phyloP scores from a whole-genome alignment of 2,329 filamentous ascomycete species.

The Huntiella savannae region DNA sequence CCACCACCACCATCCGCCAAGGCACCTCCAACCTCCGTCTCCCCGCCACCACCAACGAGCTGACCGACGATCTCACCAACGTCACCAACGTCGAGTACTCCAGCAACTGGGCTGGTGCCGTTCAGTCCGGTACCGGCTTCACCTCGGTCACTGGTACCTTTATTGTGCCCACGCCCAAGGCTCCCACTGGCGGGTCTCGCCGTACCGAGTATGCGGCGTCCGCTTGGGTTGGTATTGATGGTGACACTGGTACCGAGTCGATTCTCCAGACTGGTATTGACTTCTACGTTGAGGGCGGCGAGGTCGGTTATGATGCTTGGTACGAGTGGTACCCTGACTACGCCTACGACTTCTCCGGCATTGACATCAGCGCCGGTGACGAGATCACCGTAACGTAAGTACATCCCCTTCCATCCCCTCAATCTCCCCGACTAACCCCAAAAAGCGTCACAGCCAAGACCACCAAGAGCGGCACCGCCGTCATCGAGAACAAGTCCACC shows the following conservation, averaged over 20 bases:
- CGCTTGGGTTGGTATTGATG: constrained; percentile 30
- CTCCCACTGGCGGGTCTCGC: background rate
- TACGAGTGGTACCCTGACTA: constrained; percentile 28
- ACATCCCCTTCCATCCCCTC: background rate
- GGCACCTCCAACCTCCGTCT: constrained; percentile 5
- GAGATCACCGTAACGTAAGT: constrained; percentile 16
- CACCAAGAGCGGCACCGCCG: constrained; percentile 15
- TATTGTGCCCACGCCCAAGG: constrained; percentile 13
- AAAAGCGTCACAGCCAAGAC: constrained; percentile 13
- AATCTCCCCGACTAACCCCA: background rate
- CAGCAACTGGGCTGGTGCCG: constrained; percentile 17
- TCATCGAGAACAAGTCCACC: constrained; percentile 28
- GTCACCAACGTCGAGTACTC: constrained; percentile 13
- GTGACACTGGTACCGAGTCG: constrained; percentile 22
- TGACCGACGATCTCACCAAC: background rate
- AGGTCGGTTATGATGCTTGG: constrained; percentile 23
- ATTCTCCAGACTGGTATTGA: constrained; percentile 26
- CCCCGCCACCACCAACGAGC: background rate
- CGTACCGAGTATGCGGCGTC: constrained; percentile 15
- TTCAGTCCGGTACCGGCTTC: constrained; percentile 15
- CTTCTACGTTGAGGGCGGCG: constrained; percentile 17
- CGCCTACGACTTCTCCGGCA: constrained; percentile 21
- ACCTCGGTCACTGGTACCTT: constrained; percentile 17
- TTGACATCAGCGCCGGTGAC: constrained; percentile 17
- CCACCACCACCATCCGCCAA: background rate